Base-by-base conservation (phyloP, 805 yeast genomes). In the Yarrowia sp. region DNA sequence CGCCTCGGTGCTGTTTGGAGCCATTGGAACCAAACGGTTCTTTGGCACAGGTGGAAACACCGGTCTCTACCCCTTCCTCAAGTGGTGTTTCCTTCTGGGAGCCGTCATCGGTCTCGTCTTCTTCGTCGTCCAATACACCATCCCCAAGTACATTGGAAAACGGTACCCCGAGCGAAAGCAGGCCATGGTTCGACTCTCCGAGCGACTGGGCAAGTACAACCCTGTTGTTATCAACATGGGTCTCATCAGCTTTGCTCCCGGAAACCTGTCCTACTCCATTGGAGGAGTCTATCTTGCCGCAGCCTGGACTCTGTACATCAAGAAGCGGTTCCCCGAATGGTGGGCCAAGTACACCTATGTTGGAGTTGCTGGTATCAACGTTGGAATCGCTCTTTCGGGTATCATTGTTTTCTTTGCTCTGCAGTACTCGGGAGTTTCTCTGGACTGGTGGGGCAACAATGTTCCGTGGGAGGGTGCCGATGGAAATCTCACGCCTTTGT, bases 361-460 rank as follows among this genome's bases (percentile, higher is more conserved):
- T n/a, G 72, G 82, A 44, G 79, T 80, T 38, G 77, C 82, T 64
- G 83, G 81, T 0, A 71, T 82, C 17, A 78, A 81, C 5, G 82
- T 83, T 1, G 85, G 85, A 0, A 79, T 79, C 19, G 84, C 83
- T 1, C 77, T 80, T 66, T 76, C 82, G 64, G 82, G 82, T 0
- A 70, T 82, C 44, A 59, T 81, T 48, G 76, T 79, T n/a, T 81
- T 81, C 68, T 79, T 80, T 69, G 72, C 79, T 0, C 78, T 79
- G 3, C 77, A 74, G 64, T 77, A 73, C 63, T 72, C 74, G 7
- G 70, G 71, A 14, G 71, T 68, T 8, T 22, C 69, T 67, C 8
- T 80, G 0, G 65, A 74, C 22, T 82, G 85, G 84, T 82, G 85
- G 85, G 85, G 85, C 1, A 82, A 82, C 54, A 65, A 59, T 5